phyloP scores from a whole-genome alignment of 331 rosid genomes.

The Phaseolus coccineus region DNA sequence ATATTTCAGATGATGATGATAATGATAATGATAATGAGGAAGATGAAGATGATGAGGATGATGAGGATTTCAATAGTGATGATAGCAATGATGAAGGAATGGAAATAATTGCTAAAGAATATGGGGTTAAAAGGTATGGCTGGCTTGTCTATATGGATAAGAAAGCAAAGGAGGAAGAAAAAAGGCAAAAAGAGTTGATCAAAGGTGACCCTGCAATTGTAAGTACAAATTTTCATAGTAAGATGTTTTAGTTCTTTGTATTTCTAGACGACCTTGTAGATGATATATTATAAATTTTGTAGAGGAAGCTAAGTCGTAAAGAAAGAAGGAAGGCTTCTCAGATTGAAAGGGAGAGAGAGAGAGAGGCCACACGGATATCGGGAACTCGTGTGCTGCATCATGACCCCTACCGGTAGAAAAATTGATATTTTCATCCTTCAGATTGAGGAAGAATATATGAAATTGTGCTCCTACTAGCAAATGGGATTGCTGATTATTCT shows the following conservation, averaged over 20 bases:
- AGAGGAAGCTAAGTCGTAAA: slow-evolving; percentile 99
- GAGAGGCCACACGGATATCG: slow-evolving; percentile 75
- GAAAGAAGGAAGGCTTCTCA: slow-evolving; percentile 98
- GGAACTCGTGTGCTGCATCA: slow-evolving; percentile 86
- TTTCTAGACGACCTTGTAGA: slow-evolving; percentile 19
- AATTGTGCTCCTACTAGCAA: slow-evolving; percentile 30
- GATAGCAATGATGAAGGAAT: slow-evolving; percentile 98
- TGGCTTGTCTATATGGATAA: slow-evolving; percentile 99
- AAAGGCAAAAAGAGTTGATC: slow-evolving; percentile 93
- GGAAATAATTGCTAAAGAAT: slow-evolving; percentile 95
- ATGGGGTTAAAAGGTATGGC: slow-evolving; percentile 91
- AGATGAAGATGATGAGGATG: slow-evolving; percentile 86
- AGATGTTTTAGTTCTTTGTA: slow-evolving; percentile 30
- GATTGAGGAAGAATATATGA: slow-evolving; percentile 37
- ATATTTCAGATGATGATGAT: slow-evolving; percentile 76
- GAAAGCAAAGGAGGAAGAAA: slow-evolving; percentile 95
- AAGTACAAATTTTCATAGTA: slow-evolving; percentile 51
- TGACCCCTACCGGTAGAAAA: slow-evolving; percentile 92
- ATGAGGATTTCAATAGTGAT: slow-evolving; percentile 89
- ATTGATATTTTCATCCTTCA: slow-evolving; percentile 25
- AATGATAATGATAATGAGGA: slow-evolving; percentile 66
- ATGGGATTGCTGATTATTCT: slow-evolving; percentile 23
- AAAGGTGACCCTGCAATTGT: slow-evolving; percentile 98
- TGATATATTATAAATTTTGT: slow-evolving; percentile 36
- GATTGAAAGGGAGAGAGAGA: slow-evolving; percentile 94